Percentiles rank a stretch among this genome's conserved stretches.
phyloP scores from a whole-genome alignment of 441 rosid genomes.

The Hura crepitans region DNA sequence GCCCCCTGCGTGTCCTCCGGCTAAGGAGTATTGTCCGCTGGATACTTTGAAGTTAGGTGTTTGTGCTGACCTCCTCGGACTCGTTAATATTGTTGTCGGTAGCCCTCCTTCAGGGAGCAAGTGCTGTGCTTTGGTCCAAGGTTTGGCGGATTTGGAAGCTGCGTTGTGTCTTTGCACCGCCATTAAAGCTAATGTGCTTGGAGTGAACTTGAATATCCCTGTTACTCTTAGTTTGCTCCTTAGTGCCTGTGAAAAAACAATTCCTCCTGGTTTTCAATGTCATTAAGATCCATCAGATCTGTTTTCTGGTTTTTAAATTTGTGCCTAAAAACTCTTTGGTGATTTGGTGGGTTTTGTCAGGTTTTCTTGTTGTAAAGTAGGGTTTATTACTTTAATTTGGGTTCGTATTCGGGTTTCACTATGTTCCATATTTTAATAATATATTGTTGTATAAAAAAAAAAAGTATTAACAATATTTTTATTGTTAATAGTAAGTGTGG shows the following conservation, averaged over 20 bases:
- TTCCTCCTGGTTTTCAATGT: conserved; percentile 43
- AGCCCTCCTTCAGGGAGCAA: conserved; percentile 29
- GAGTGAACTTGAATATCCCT: conserved; percentile 35
- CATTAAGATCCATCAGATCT: neutral
- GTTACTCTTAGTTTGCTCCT: conserved; percentile 31
- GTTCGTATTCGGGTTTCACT: too few species aligned
- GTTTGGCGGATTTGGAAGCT: conserved; percentile 38
- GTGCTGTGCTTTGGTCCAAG: conserved; percentile 41
- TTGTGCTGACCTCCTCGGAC: conserved; percentile 46
- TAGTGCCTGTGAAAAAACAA: conserved; percentile 33
- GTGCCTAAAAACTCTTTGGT: neutral
- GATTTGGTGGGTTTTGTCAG: neutral
- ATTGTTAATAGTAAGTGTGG: neutral
- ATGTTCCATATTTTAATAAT: too few species aligned
- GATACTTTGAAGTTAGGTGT: conserved; percentile 44
- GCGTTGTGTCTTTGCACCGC: conserved; percentile 48
- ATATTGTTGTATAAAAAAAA: too few species aligned
- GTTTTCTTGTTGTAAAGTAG: neutral
- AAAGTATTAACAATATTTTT: too few species aligned
- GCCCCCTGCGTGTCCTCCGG: conserved; percentile 18
- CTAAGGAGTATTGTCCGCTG: conserved; percentile 25
- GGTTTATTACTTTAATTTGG: neutral
- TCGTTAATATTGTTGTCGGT: conserved; percentile 31
- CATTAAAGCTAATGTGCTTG: conserved; percentile 47
- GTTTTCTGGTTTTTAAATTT: neutral